A percentile compares a stretch with the other conserved stretches of the same genome.
phyloP scores from a whole-genome alignment of 768 basidiomycete species.

The Leucosporidium yakuticum region DNA sequence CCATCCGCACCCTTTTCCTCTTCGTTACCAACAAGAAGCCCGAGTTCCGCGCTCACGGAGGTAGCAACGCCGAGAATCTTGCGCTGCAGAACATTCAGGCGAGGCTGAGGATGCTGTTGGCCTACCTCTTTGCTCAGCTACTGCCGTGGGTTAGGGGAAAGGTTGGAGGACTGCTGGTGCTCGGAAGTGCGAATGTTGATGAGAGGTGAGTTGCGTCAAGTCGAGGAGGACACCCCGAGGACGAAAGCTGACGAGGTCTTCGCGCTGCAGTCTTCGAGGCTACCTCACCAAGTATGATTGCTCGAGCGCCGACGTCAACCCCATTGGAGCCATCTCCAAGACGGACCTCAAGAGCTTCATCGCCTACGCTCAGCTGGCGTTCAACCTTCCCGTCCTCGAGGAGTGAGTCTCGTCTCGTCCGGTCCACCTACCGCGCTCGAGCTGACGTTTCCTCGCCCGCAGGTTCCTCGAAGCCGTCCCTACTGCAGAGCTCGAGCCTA shows the following conservation, averaged over 20 bases:
- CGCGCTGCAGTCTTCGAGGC: slow-evolving; percentile 65
- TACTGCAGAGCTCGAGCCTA: slow-evolving; percentile 93
- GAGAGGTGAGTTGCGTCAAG: slow-evolving; percentile 59
- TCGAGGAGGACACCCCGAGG: neutral
- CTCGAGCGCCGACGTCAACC: slow-evolving; percentile 91
- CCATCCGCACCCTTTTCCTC: slow-evolving; percentile 73
- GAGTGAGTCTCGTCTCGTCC: slow-evolving; percentile 51
- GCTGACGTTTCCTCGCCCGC: neutral
- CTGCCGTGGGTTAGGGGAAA: slow-evolving; percentile 79
- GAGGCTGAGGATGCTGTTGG: slow-evolving; percentile 83
- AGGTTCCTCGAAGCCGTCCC: slow-evolving; percentile 90
- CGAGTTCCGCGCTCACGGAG: slow-evolving; percentile 79
- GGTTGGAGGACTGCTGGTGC: slow-evolving; percentile 76
- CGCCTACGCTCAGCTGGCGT: slow-evolving; percentile 66
- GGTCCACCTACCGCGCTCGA: neutral
- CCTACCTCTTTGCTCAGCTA: slow-evolving; percentile 80
- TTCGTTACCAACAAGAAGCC: slow-evolving; percentile 70
- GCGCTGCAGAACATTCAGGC: slow-evolving; percentile 99
- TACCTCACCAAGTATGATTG: slow-evolving; percentile 98
- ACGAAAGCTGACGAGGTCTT: neutral
- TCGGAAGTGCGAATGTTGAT: slow-evolving; percentile 98
- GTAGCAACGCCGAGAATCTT: slow-evolving; percentile 78
- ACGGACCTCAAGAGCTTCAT: slow-evolving; percentile 96
- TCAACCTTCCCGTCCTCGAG: slow-evolving; percentile 75
- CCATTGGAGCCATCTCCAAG: slow-evolving; percentile 96